phyloP scores from a whole-genome alignment of 441 rosid genomes.

The Syzygium syzygioides region DNA sequence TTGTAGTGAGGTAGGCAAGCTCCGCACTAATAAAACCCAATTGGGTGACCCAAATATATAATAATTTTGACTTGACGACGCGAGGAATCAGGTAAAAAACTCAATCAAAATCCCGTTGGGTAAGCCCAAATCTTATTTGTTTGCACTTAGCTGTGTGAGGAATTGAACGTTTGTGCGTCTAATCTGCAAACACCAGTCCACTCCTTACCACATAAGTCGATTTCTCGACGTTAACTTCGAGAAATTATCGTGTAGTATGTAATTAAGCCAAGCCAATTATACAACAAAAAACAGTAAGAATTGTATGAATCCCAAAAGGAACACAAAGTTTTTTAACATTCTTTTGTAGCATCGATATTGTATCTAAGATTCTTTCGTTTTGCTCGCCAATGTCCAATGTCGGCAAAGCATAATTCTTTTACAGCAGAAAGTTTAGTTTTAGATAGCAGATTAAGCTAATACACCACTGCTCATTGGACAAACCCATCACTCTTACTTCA shows the following conservation, averaged over 20 bases:
- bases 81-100: background rate
- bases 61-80: background rate
- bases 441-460: background rate
- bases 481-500: background rate
- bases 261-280: background rate
- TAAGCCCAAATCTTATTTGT: background rate
- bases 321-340: background rate
- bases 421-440: background rate
- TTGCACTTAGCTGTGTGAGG: background rate
- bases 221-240: background rate
- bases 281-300: background rate
- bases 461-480: background rate
- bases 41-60: too few relatives aligned
- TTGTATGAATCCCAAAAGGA: background rate
- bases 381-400: background rate
- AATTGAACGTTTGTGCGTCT: background rate
- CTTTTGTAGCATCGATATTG: background rate
- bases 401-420: background rate
- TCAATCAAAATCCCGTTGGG: background rate
- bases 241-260: background rate
- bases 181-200: background rate
- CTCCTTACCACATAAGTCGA: background rate
- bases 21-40: too few relatives aligned
- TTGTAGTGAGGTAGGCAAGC: too few relatives aligned
- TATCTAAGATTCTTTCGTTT: background rate